phyloP scores from a whole-genome alignment of 306 rosid species.

The Cicer chorassanicum region DNA sequence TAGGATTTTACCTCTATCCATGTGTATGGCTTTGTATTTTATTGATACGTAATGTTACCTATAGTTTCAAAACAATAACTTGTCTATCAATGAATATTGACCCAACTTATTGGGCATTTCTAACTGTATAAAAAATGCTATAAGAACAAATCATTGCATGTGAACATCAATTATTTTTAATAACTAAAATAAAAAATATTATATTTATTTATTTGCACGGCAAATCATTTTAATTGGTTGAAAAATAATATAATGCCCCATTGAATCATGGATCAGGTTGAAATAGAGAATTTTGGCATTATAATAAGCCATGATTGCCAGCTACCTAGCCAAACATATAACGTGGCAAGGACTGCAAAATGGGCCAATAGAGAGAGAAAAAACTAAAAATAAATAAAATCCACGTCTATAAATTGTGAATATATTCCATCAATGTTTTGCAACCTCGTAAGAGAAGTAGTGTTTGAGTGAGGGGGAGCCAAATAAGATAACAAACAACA shows the following conservation, averaged over 20 bases:
- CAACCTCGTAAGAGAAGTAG: background rate
- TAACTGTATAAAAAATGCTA: no score
- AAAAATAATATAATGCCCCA: background rate
- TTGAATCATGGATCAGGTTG: conserved; percentile 11
- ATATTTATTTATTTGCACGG: background rate
- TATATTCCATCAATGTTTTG: background rate
- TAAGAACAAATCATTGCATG: no score
- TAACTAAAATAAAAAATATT: background rate
- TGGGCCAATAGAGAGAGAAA: background rate
- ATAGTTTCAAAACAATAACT: no score
- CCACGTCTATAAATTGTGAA: conserved; percentile 38
- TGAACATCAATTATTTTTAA: background rate
- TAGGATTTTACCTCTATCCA: no score
- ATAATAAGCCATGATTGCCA: background rate
- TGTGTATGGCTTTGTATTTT: no score
- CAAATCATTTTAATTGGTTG: background rate
- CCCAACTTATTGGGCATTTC: no score
- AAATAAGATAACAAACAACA: background rate
- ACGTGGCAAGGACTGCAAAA: conserved; percentile 20
- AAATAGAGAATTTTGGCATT: background rate
- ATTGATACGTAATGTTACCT: no score
- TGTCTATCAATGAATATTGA: no score
- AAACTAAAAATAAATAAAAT: background rate
- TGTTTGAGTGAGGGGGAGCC: conserved; percentile 15
- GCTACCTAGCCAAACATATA: background rate